Conservation (phyloP, 441 rosid genomes). For the Pelargonium myrrhifolium region DNA sequence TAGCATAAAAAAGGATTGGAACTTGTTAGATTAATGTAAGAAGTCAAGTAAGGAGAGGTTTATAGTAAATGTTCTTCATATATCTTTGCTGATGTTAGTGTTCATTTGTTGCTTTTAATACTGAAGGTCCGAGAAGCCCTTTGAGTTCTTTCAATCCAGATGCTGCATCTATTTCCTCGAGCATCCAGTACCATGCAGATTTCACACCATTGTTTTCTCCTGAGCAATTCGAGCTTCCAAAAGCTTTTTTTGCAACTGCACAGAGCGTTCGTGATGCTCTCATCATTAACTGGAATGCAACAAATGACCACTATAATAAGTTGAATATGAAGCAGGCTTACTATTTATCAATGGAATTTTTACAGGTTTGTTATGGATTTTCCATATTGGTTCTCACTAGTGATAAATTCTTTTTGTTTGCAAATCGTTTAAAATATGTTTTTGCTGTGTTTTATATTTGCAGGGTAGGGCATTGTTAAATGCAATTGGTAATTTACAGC, state of each 20-base stretch:
- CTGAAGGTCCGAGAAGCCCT: constrained; percentile 25
- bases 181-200: constrained; percentile 76
- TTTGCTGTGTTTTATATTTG: constrained; percentile 3
- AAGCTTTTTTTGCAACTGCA: constrained; percentile 81
- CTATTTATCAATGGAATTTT: constrained; percentile 87
- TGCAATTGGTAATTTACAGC: constrained; percentile 85
- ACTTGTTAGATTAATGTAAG: no score
- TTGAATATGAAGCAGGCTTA: constrained; percentile 76
- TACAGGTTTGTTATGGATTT: constrained; percentile 51
- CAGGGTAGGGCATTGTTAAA: constrained; percentile 84
- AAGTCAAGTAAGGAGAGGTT: neutral
- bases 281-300: constrained; percentile 71
- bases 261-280: constrained; percentile 77
- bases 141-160: constrained; percentile 35
- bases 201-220: constrained; percentile 76
- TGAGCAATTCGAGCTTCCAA: constrained; percentile 61
- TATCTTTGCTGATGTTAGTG: neutral
- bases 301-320: constrained; percentile 59
- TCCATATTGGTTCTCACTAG: neutral
- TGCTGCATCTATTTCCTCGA: constrained; percentile 58
- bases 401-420: neutral
- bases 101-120: neutral
- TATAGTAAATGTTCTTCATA: neutral
- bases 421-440: neutral
- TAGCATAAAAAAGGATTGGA: no score